phyloP scores from a whole-genome alignment of 2,329 filamentous ascomycete genomes.

The Cercospora sp. region DNA sequence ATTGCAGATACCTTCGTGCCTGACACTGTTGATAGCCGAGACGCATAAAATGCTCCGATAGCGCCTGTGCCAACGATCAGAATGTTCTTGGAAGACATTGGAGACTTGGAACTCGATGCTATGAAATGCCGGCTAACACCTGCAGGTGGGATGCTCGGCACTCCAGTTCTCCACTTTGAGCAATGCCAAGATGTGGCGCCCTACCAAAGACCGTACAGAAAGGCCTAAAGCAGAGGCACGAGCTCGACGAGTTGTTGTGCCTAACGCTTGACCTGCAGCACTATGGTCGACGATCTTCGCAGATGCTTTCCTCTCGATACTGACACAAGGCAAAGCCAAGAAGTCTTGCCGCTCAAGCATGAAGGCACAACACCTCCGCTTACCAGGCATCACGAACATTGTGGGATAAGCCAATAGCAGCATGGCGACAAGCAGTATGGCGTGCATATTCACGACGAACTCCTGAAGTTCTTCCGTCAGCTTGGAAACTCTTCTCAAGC shows the following conservation, averaged over 20 bases:
- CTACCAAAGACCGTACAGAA: neutral
- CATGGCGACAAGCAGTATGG: neutral
- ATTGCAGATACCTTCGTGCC: slow-evolving; percentile 66
- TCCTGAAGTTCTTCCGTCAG: neutral
- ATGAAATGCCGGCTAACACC: neutral
- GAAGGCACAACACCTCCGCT: neutral
- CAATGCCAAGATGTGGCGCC: slow-evolving; percentile 1
- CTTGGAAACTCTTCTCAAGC: neutral
- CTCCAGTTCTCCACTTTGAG: slow-evolving; percentile 1
- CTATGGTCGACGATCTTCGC: neutral
- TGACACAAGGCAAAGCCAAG: neutral
- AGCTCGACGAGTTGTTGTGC: too few species aligned
- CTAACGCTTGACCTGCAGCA: neutral
- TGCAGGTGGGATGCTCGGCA: slow-evolving; percentile 4
- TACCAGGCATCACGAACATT: neutral
- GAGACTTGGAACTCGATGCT: neutral
- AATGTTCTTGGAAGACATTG: slow-evolving; percentile 50
- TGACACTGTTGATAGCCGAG: slow-evolving; percentile 56
- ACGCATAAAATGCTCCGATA: slow-evolving; percentile 71
- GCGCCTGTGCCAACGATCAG: slow-evolving; percentile 70
- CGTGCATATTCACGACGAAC: neutral
- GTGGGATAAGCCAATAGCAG: neutral
- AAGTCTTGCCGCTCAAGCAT: neutral
- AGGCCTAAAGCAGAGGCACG: neutral
- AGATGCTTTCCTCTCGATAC: neutral